Conservation (phyloP, 2,329 filamentous ascomycete species). For the Fusarium incarnatum region DNA sequence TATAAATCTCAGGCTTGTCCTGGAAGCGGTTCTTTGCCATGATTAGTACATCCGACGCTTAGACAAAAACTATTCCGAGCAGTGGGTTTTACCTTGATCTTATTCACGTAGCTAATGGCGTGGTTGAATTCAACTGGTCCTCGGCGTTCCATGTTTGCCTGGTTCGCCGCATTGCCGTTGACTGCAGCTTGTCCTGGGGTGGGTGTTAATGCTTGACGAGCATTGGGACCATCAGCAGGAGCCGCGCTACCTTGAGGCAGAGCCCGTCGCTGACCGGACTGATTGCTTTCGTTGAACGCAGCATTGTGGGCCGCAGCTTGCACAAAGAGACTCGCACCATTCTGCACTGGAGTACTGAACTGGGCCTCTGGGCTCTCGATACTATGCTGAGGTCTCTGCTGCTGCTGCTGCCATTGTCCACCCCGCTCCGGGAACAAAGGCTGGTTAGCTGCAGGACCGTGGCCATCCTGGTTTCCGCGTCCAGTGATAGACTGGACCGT, state of each 20-base stretch:
- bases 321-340: slow-evolving; percentile 61
- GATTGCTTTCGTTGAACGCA: slow-evolving; percentile 49
- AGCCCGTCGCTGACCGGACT: slow-evolving; percentile 49
- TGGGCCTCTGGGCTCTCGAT: slow-evolving; percentile 72
- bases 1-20: slow-evolving; percentile 97
- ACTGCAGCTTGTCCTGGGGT: slow-evolving; percentile 69
- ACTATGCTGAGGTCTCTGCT: slow-evolving; percentile 61
- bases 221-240: slow-evolving; percentile 57
- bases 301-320: slow-evolving; percentile 55
- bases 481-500: slow-evolving; percentile 87
- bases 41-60: slow-evolving; percentile 37
- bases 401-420: slow-evolving; percentile 65
- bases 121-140: slow-evolving; percentile 99
- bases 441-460: slow-evolving; percentile 54
- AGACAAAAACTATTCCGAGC: neutral
- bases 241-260: slow-evolving; percentile 49
- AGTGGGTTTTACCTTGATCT: slow-evolving; percentile 84
- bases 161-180: slow-evolving; percentile 69
- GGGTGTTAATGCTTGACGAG: slow-evolving; percentile 69
- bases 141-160: slow-evolving; percentile 80
- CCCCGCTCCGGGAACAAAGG: slow-evolving; percentile 61
- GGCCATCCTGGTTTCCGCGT: slow-evolving; percentile 60
- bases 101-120: slow-evolving; percentile 99
- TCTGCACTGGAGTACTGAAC: slow-evolving; percentile 69
- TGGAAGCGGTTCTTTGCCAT: slow-evolving; percentile 87